Base-by-base conservation (phyloP, 2,329 filamentous ascomycete species). In the Colletotrichum cordylinicola region DNA sequence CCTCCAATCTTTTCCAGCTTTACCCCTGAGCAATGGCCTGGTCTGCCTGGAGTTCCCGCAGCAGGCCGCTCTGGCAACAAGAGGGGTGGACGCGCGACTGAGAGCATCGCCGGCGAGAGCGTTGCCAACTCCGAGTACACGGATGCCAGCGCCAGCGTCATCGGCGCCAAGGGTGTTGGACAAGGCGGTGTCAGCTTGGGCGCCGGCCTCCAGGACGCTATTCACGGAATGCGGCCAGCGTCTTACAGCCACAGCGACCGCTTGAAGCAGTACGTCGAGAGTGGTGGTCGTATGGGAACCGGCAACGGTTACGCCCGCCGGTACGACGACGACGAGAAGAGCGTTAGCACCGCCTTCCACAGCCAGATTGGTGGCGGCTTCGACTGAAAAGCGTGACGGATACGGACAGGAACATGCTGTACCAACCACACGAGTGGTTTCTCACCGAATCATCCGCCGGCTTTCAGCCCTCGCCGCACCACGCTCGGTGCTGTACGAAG, bases 1-100 rank as follows among this genome's bases (percentile, higher is more conserved):
- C 97, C 97, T 18, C 94, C 95, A 21, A 98, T 98, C 94, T 99
- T 99, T 85, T 96, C 95, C 72, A 94, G 94, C 83, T 98, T 99
- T 86, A 93, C 94, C 39, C 89, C 93, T 12, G 96, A 98, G 79
- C 90, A 91, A 80, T 99, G 97, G 97, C 97, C 97, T 35, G 91
- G 94, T 15, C 90, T 98, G 61, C 91, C 91, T 3, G 94, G 95
- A 31, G 93, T 93, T 39, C 82, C 85, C 12, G 83, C 84, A 8
- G 85, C 89, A 8, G 89, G 94, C 66, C 93, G 95, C 35, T 84
- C 89, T 78, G 93, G 93, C 33, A 90, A 89, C 79, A 94, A 94
- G 83, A 88, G 88, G 74, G 93, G 94, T 78, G 92, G 91, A 31
- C 91, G 93, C 70, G 92, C 91, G 16, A 88, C 94, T 7, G 92